Conservation (phyloP, 1,284 basidiomycete genomes). For the Laetiporus sulphureus region DNA sequence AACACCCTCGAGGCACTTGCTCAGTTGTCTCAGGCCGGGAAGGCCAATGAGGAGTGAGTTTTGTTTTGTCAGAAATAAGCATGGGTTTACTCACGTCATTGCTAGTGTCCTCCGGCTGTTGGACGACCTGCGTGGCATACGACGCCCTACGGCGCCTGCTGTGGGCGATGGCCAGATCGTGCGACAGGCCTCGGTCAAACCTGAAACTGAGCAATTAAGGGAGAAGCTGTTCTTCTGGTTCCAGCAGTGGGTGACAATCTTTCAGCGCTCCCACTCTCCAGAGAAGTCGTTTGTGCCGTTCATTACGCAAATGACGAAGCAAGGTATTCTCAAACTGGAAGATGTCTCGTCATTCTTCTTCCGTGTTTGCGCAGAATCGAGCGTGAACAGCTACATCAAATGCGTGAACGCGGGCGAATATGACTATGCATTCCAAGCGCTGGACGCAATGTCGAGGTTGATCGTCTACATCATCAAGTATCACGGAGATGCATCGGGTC, state of each 20-base stretch:
- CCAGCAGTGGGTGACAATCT: constrained; percentile 94
- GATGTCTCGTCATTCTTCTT: constrained; percentile 98
- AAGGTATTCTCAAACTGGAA: constrained; percentile 94
- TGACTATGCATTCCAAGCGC: constrained; percentile 79
- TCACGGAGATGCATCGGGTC: constrained; percentile 86
- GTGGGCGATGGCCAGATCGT: constrained; percentile 30
- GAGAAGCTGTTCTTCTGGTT: constrained; percentile 72
- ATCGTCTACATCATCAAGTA: constrained; percentile 99
- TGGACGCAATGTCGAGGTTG: constrained; percentile 93
- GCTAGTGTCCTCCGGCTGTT: constrained; percentile 50
- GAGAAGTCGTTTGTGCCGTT: constrained; percentile 98
- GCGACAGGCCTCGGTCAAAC: constrained; percentile 49
- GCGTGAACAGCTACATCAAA: constrained; percentile 89
- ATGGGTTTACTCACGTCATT: constrained; percentile 8
- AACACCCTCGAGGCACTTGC: constrained; percentile 81
- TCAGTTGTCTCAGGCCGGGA: constrained; percentile 66
- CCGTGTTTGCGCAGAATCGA: constrained; percentile 94
- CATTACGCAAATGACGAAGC: constrained; percentile 93
- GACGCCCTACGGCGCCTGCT: constrained; percentile 34
- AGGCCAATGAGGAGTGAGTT: constrained; percentile 76
- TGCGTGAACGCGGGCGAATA: constrained; percentile 75
- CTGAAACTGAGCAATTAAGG: constrained; percentile 64
- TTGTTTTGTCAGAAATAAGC: not conserved
- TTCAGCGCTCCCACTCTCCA: constrained; percentile 83
- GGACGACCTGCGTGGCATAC: constrained; percentile 67